phyloP scores from a whole-genome alignment of 306 rosid species.

The Quercus aquifolioides region DNA sequence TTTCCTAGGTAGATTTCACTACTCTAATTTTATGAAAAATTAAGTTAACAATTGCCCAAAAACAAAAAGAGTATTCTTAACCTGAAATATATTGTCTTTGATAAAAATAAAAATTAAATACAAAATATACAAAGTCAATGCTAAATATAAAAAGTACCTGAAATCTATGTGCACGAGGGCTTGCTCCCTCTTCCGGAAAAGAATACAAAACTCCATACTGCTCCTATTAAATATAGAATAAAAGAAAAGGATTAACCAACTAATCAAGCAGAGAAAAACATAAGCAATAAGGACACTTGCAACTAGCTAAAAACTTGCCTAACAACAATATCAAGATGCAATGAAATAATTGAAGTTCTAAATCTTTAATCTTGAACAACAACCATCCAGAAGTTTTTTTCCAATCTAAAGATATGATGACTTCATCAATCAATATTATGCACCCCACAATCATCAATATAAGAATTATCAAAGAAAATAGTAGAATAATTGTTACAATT shows the following conservation, averaged over 20 bases:
- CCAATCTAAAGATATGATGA: not conserved
- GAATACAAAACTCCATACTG: slow-evolving; percentile 54
- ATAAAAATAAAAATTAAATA: not conserved
- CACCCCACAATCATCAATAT: not conserved
- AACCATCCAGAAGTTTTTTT: not conserved
- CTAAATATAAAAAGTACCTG: slow-evolving; percentile 55
- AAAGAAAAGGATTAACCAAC: slow-evolving; percentile 14
- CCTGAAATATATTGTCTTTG: not conserved
- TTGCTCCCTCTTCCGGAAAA: slow-evolving; percentile 40
- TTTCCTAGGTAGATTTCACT: no score
- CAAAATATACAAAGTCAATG: not conserved
- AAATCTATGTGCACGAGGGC: slow-evolving; percentile 64
- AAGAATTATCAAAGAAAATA: not conserved
- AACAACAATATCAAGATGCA: slow-evolving; percentile 1
- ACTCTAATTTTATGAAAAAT: no score
- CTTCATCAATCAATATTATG: not conserved
- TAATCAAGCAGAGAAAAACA: slow-evolving; percentile 9
- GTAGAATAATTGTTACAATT: not conserved
- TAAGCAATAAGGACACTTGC: not conserved
- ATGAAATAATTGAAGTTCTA: not conserved
- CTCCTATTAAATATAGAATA: slow-evolving; percentile 44
- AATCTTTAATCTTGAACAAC: not conserved
- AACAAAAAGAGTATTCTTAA: not conserved
- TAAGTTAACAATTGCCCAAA: not conserved
- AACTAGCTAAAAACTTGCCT: slow-evolving; percentile 1